Percentiles rank a stretch among this genome's conserved stretches.
These are phyloP conservation scores for Seiridium cupressi DNA, from an alignment of 2,329 filamentous ascomycete genomes.

Conservation along the genomic window DNA sequence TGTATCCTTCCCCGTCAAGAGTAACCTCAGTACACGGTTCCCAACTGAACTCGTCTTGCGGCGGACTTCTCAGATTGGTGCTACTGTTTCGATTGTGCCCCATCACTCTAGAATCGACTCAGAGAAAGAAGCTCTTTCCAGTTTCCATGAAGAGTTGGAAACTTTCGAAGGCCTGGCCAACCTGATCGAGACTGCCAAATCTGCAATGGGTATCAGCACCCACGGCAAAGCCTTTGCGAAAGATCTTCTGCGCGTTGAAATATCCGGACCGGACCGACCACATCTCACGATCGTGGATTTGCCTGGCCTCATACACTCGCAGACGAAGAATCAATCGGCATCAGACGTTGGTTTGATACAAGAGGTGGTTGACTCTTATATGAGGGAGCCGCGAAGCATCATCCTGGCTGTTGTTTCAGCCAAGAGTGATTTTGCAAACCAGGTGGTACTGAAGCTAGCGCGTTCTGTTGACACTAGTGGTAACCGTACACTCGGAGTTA, in stretches of 20 bases:
- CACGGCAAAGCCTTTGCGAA: conserved; percentile 37
- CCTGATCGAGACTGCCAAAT: conserved; percentile 38
- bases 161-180: conserved; percentile 27
- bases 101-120: conserved; percentile 23
- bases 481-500: conserved; percentile 45
- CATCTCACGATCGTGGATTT: conserved; percentile 60
- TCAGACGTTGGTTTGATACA: conserved; percentile 43
- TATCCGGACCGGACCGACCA: conserved; percentile 43
- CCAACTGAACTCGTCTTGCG: conserved; percentile 61
- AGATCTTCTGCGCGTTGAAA: conserved; percentile 46
- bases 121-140: conserved; percentile 19
- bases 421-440: conserved; percentile 56
- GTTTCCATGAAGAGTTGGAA: conserved; percentile 24
- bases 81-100: conserved; percentile 36
- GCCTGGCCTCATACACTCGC: conserved; percentile 51
- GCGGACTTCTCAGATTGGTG: conserved; percentile 29
- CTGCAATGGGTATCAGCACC: conserved; percentile 46
- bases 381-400: conserved; percentile 54
- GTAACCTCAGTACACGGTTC: conserved; percentile 61
- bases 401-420: conserved; percentile 59
- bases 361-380: conserved; percentile 52
- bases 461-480: conserved; percentile 32
- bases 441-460: conserved; percentile 52
- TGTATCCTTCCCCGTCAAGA: conserved; percentile 57
- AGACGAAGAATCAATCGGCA: conserved; percentile 44